A percentile compares a stretch with the other conserved stretches of the same genome.
phyloP scores from a whole-genome alignment of 169 alveolate genomes.

The Perkinsus olseni region DNA sequence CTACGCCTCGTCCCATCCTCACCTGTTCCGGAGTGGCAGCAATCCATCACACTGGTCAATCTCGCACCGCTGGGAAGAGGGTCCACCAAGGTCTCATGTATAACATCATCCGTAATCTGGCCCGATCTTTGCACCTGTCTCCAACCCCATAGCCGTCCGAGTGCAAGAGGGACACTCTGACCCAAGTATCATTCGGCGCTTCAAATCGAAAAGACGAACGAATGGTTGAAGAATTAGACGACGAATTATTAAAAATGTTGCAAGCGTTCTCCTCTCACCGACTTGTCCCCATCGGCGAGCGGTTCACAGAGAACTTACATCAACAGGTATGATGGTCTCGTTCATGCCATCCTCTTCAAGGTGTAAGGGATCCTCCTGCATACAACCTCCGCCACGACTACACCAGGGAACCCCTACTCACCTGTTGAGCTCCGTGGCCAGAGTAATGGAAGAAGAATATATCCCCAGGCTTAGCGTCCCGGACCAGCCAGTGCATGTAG shows the following conservation, averaged over 20 bases:
- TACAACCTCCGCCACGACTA: neutral
- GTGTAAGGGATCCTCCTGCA: conserved; percentile 8
- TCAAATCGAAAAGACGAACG: too few species aligned
- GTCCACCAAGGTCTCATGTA: neutral
- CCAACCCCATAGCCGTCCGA: neutral
- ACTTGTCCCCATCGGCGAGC: neutral
- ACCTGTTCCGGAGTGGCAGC: conserved; percentile 37
- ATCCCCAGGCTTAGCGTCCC: conserved; percentile 44
- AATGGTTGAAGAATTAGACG: too few species aligned
- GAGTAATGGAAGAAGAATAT: conserved; percentile 48
- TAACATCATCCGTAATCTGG: neutral
- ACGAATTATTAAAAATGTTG: too few species aligned
- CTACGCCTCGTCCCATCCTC: neutral
- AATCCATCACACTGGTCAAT: conserved; percentile 47
- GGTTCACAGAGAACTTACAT: neutral
- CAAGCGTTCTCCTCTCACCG: too few species aligned
- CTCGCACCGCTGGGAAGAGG: conserved; percentile 43
- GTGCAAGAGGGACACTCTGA: neutral
- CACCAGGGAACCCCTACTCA: neutral
- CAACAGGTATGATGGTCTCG: conserved; percentile 52
- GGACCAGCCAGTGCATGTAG: conserved; percentile 36
- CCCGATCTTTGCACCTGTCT: neutral
- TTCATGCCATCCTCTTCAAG: conserved; percentile 46
- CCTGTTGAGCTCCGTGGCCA: conserved; percentile 46
- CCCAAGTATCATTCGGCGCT: neutral